Percentiles rank a stretch among this genome's conserved stretches.
phyloP scores from a whole-genome alignment of 169 alveolate species.

The Nephromyces sp. region DNA sequence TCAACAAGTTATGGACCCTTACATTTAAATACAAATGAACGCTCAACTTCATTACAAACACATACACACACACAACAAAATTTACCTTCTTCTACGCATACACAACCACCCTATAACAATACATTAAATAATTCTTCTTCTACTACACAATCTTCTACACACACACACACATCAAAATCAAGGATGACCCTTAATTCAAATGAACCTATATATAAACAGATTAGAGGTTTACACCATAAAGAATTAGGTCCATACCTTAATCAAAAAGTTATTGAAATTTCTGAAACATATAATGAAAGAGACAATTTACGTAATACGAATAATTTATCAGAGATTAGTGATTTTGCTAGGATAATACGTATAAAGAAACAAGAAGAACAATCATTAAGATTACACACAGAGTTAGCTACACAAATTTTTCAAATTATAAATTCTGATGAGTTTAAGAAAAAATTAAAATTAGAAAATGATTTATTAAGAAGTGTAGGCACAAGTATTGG shows the following conservation, averaged over 20 bases:
- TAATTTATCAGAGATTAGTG: slow-evolving; percentile 68
- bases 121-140: not conserved
- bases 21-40: slow-evolving; percentile 15
- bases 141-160: too few relatives aligned
- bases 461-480: slow-evolving; percentile 61
- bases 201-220: slow-evolving; percentile 51
- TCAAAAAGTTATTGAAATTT: slow-evolving; percentile 65
- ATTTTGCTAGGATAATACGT: slow-evolving; percentile 64
- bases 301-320: slow-evolving; percentile 58
- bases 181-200: slow-evolving; percentile 12
- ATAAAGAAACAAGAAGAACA: slow-evolving; percentile 69
- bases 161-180: too few relatives aligned
- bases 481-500: slow-evolving; percentile 13
- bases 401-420: slow-evolving; percentile 63
- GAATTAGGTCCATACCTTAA: slow-evolving; percentile 67
- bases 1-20: slow-evolving; percentile 27
- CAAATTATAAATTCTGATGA: slow-evolving; percentile 50
- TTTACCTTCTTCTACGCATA: too few relatives aligned
- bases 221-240: slow-evolving; percentile 57
- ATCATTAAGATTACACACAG: slow-evolving; percentile 70
- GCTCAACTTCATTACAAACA: too few relatives aligned
- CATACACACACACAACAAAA: too few relatives aligned
- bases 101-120: too few relatives aligned
- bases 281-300: slow-evolving; percentile 64
- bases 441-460: slow-evolving; percentile 45